Percentiles rank a stretch among this genome's conserved stretches.
Conservation (phyloP, 176 grass and related monocot species). For the Carex cristatella region DNA sequence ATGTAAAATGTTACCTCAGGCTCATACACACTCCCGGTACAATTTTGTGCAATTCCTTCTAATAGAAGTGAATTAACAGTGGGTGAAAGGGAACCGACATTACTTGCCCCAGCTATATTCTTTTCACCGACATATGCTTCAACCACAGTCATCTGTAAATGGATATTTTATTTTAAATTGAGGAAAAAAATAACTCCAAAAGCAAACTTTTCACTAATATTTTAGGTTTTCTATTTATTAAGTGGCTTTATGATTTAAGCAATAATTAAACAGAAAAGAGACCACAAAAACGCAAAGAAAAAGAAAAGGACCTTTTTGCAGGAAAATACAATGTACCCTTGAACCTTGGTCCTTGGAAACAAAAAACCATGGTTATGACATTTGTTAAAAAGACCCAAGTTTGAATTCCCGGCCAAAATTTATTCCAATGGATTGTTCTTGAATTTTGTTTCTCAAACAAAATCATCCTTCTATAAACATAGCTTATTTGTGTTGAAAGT, state of each 20-base stretch:
- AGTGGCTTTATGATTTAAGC: background rate
- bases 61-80: constrained; percentile 45
- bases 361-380: background rate
- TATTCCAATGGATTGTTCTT: background rate
- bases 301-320: background rate
- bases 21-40: constrained; percentile 71
- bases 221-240: background rate
- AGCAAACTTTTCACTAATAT: background rate
- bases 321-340: background rate
- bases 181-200: background rate
- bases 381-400: background rate
- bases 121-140: constrained; percentile 56
- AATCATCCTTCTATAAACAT: background rate
- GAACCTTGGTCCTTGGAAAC: background rate
- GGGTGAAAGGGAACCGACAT: constrained; percentile 38
- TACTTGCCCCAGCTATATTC: constrained; percentile 43
- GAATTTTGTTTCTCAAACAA: background rate
- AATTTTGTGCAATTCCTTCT: constrained; percentile 95
- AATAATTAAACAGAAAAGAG: background rate
- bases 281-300: background rate
- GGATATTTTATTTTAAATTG: constrained; percentile 19
- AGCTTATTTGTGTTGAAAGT: too few species aligned
- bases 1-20: constrained; percentile 47
- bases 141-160: constrained; percentile 86
- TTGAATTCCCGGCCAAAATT: background rate